These are phyloP conservation scores for Cyberlindnera mycetangii DNA, from an alignment of 805 yeast species.

Conservation along the genomic window DNA sequence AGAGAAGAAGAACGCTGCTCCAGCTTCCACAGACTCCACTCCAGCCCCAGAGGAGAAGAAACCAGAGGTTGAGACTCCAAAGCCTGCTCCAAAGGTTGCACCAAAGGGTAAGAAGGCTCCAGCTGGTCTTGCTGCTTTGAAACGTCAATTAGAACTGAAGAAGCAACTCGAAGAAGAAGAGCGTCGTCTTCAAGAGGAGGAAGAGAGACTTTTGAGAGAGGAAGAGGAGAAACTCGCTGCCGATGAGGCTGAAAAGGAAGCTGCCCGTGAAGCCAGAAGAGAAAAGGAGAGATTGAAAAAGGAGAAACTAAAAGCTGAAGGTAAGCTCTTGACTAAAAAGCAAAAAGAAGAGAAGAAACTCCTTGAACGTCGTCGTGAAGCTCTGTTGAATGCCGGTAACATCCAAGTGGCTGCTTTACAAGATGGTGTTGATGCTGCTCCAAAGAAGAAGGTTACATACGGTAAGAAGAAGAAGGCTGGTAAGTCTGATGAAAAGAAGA, in stretches of 20 bases:
- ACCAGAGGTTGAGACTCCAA: conserved; percentile 29
- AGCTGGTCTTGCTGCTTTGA: conserved; percentile 89
- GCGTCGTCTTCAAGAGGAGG: conserved; percentile 71
- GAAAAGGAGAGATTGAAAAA: conserved; percentile 85
- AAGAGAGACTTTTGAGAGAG: conserved; percentile 45
- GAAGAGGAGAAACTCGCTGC: conserved; percentile 48
- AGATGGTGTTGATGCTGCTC: conserved; percentile 36
- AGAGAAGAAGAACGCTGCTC: conserved; percentile 17
- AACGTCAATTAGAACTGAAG: conserved; percentile 81
- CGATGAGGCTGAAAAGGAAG: conserved; percentile 49
- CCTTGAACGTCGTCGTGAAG: conserved; percentile 86
- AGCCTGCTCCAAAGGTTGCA: conserved; percentile 37
- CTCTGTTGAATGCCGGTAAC: conserved; percentile 70
- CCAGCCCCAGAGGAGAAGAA: conserved; percentile 25
- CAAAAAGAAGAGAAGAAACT: conserved; percentile 90
- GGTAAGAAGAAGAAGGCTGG: conserved; percentile 63
- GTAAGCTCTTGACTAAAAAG: conserved; percentile 88
- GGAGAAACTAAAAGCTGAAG: conserved; percentile 94
- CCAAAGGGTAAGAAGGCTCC: conserved; percentile 71
- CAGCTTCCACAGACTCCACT: conserved; percentile 22
- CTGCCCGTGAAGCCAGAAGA: conserved; percentile 60
- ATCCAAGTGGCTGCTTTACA: conserved; percentile 73
- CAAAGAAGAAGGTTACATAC: conserved; percentile 63
- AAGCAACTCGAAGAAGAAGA: conserved; percentile 87
- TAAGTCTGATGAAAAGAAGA: conserved; percentile 26